A percentile compares a stretch with the other conserved stretches of the same genome.
Evolutionary conservation across 1,284 basidiomycete genomes (phyloP).

Genomic region (Ceratobasidium sp.): DNA sequence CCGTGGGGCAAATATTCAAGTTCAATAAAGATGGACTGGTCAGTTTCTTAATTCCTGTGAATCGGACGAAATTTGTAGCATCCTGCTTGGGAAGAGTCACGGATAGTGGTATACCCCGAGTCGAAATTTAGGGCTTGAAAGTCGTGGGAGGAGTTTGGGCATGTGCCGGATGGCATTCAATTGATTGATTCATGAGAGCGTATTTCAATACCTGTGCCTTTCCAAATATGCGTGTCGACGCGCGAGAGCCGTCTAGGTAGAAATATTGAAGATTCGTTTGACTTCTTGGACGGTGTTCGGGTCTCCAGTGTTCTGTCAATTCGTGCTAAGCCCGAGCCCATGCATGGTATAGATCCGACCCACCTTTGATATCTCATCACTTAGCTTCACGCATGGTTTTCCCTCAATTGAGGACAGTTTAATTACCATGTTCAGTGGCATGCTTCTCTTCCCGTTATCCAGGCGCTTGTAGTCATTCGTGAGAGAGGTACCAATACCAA

Average conservation of each 20-base stretch:
- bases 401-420: constrained; percentile 83
- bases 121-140: too few species aligned
- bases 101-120: too few species aligned
- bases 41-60: too few species aligned
- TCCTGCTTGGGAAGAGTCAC: too few species aligned
- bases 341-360: constrained; percentile 1
- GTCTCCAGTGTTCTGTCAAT: constrained; percentile 56
- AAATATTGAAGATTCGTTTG: constrained; percentile 54
- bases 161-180: too few species aligned
- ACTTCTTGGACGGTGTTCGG: constrained; percentile 54
- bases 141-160: too few species aligned
- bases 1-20: too few species aligned
- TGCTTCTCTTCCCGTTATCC: constrained; percentile 73
- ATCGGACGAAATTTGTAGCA: too few species aligned
- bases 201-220: not conserved
- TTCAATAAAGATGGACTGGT: too few species aligned
- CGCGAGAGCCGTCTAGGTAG: not conserved
- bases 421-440: constrained; percentile 92
- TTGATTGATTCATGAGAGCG: not conserved
- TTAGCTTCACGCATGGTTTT: constrained; percentile 88
- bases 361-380: constrained; percentile 90
- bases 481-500: constrained; percentile 91
- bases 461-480: constrained; percentile 86
- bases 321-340: not conserved
- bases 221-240: not conserved